phyloP scores from a whole-genome alignment of 805 yeast species.

The Metschnikowia cubensis region DNA sequence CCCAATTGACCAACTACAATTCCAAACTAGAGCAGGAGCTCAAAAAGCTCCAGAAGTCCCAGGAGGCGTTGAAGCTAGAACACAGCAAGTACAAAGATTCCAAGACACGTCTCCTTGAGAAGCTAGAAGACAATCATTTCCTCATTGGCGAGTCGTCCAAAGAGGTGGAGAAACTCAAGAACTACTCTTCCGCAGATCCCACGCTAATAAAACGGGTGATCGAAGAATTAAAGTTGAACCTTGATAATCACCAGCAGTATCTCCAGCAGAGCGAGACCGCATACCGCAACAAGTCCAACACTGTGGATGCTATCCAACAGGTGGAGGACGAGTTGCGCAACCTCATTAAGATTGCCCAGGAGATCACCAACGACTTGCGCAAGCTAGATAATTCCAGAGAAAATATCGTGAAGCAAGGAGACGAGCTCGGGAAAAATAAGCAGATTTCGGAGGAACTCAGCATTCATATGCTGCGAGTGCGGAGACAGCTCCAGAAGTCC shows the following conservation, averaged over 20 bases:
- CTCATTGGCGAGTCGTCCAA: constrained; percentile 53
- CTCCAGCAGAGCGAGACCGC: constrained; percentile 35
- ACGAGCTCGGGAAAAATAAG: constrained; percentile 36
- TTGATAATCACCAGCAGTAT: constrained; percentile 31
- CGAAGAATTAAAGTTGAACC: constrained; percentile 45
- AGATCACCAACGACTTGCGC: constrained; percentile 44
- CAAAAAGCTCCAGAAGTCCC: constrained; percentile 54
- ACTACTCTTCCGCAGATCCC: constrained; percentile 59
- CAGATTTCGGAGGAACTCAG: constrained; percentile 37
- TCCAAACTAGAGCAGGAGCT: constrained; percentile 57
- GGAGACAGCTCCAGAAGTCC: constrained; percentile 46
- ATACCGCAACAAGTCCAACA: constrained; percentile 46
- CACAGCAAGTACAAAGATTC: constrained; percentile 61
- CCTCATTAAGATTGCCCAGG: constrained; percentile 48
- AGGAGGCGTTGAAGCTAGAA: constrained; percentile 58
- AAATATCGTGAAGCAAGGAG: constrained; percentile 27
- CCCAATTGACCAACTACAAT: constrained; percentile 44
- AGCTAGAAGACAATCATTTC: constrained; percentile 58
- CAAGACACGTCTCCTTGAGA: constrained; percentile 53
- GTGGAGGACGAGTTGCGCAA: constrained; percentile 39
- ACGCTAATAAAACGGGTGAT: constrained; percentile 50
- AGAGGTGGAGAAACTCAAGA: constrained; percentile 55
- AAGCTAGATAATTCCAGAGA: constrained; percentile 40
- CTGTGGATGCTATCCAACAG: constrained; percentile 55
- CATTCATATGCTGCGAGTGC: constrained; percentile 44